Evolutionary conservation across 306 rosid species (phyloP).

Genomic region (Morella rubra): DNA sequence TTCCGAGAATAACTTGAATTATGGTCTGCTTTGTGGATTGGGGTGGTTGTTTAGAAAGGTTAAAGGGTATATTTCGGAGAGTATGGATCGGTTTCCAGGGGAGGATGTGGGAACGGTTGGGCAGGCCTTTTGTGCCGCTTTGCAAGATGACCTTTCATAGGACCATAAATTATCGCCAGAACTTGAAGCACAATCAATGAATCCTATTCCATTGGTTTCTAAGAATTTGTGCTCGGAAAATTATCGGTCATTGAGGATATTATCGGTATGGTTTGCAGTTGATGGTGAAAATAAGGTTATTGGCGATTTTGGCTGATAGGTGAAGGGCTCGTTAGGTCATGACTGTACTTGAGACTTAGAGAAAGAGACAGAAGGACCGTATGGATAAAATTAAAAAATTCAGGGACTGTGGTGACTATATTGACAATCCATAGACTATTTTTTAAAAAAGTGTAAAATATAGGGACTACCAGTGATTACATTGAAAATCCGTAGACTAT

Average conservation of each 20-base stretch:
- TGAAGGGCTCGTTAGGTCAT: no score
- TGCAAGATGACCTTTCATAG: slow-evolving; percentile 88
- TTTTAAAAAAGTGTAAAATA: no score
- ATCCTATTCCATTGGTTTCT: slow-evolving; percentile 80
- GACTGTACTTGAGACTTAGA: no score
- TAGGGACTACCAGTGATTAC: no score
- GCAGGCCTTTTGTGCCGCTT: slow-evolving; percentile 89
- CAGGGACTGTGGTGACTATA: no score
- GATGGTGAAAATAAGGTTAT: slow-evolving; percentile 82
- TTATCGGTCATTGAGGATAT: slow-evolving; percentile 81
- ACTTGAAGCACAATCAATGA: slow-evolving; percentile 80
- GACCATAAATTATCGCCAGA: slow-evolving; percentile 80
- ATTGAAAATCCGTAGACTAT: no score
- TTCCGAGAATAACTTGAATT: slow-evolving; percentile 57
- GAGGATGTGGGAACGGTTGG: slow-evolving; percentile 91
- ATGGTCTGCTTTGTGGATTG: slow-evolving; percentile 81
- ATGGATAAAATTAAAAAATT: no score
- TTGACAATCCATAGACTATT: no score
- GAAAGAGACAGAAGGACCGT: no score
- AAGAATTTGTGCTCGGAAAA: slow-evolving; percentile 58
- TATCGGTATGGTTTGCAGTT: slow-evolving; percentile 90
- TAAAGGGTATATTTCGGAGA: slow-evolving; percentile 56
- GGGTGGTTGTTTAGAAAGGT: slow-evolving; percentile 87
- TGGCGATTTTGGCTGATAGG: slow-evolving; percentile 92
- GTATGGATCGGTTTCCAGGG: slow-evolving; percentile 73